These are phyloP conservation scores for Caulochytrium protostelioides DNA, from an alignment of 371 early-diverging fungal genomes.

Conservation along the genomic window DNA sequence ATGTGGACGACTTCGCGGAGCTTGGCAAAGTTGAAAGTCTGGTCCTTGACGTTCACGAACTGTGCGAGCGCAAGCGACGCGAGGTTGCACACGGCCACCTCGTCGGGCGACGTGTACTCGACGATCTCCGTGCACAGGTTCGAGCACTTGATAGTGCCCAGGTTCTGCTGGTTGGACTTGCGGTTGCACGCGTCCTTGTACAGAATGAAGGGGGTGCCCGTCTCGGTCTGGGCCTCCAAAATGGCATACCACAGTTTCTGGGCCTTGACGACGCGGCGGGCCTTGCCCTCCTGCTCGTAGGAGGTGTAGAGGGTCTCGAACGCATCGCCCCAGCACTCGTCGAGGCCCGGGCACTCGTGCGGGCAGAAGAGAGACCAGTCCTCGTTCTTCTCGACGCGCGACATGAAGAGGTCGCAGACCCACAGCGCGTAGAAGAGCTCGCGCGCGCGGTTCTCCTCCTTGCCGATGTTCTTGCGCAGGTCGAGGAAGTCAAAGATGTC, in stretches of 20 bases:
- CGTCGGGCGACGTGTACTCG: constrained; percentile 87
- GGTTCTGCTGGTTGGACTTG: constrained; percentile 87
- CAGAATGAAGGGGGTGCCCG: constrained; percentile 97
- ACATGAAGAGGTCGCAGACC: constrained; percentile 90
- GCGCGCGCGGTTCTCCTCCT: constrained; percentile 92
- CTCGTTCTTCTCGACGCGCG: constrained; percentile 81
- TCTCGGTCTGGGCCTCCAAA: constrained; percentile 94
- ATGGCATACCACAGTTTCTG: constrained; percentile 98
- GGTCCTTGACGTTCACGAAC: constrained; percentile 52
- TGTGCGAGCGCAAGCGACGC: constrained; percentile 90
- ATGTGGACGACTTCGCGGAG: constrained; percentile 64
- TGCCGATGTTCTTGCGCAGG: constrained; percentile 95
- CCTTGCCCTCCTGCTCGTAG: constrained; percentile 73
- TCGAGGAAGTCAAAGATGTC: constrained; percentile 97
- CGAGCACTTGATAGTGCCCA: constrained; percentile 82
- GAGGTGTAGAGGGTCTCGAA: constrained; percentile 71
- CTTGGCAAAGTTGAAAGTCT: constrained; percentile 42
- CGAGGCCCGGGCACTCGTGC: constrained; percentile 79
- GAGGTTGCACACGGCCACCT: constrained; percentile 98
- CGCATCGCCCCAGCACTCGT: constrained; percentile 85
- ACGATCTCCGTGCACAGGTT: constrained; percentile 78
- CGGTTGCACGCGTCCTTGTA: constrained; percentile 98
- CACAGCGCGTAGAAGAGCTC: constrained; percentile 95
- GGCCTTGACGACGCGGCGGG: constrained; percentile 75
- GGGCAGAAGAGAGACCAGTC: constrained; percentile 97